A percentile compares a stretch with the other conserved stretches of the same genome.
phyloP scores from a whole-genome alignment of 192 early-diverging fungal species.

The Coemansia sp. region DNA sequence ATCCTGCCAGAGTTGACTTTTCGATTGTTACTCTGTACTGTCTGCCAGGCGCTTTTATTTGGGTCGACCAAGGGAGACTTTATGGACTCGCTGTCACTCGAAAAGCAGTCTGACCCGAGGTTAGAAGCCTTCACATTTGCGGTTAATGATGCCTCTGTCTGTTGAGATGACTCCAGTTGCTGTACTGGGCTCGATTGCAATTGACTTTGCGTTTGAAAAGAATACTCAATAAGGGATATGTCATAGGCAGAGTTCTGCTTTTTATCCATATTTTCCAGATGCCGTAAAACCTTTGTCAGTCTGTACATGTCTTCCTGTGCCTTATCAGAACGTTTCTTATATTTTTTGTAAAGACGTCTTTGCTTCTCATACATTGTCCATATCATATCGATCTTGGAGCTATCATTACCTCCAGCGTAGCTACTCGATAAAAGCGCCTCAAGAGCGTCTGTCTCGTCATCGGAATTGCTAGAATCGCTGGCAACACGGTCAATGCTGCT shows the following conservation, averaged over 20 bases:
- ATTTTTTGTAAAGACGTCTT: constrained; percentile 18
- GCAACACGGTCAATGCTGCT: not conserved
- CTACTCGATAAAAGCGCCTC: not conserved
- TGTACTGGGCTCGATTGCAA: not conserved
- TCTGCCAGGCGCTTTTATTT: not conserved
- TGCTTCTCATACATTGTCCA: constrained; percentile 21
- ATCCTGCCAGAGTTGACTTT: not conserved
- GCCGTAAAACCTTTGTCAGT: constrained; percentile 8
- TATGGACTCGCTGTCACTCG: not conserved
- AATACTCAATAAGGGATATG: not conserved
- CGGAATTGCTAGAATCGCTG: not conserved
- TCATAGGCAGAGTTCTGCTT: not conserved
- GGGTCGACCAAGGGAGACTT: not conserved
- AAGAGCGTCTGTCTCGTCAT: not conserved
- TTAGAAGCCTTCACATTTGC: not conserved
- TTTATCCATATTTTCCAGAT: too few species aligned
- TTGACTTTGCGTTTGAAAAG: not conserved
- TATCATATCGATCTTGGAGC: constrained; percentile 1
- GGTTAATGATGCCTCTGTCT: not conserved
- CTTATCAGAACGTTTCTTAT: constrained; percentile 18
- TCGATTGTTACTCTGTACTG: not conserved
- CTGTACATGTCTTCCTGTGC: constrained; percentile 38
- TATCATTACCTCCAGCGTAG: not conserved
- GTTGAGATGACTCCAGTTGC: not conserved
- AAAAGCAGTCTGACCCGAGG: not conserved